These are phyloP conservation scores for Moricandia arvensis DNA, from an alignment of 345 rosid genomes.

Conservation along the genomic window DNA sequence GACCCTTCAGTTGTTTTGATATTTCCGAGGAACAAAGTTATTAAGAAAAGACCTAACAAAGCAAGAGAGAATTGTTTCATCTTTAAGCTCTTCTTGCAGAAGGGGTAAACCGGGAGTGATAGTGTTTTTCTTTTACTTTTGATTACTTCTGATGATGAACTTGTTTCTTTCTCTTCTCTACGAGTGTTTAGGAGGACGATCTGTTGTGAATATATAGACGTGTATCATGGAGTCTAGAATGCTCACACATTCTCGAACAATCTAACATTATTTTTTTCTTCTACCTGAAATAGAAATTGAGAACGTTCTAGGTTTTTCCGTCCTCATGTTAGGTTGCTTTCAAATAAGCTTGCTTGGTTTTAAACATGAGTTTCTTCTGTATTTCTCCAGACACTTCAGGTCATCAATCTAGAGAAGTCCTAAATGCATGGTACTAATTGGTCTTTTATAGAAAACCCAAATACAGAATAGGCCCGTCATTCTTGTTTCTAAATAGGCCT, in stretches of 20 bases:
- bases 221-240: not conserved
- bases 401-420: not conserved
- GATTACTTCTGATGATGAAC: not conserved
- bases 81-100: conserved; percentile 15
- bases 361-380: conserved; percentile 6
- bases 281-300: not conserved
- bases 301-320: conserved; percentile 40
- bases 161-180: conserved; percentile 8
- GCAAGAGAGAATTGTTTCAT: conserved; percentile 1
- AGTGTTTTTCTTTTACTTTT: too few relatives aligned
- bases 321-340: not conserved
- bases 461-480: conserved; percentile 18
- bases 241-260: conserved; percentile 29
- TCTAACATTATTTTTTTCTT: not conserved
- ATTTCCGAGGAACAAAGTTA: conserved; percentile 23
- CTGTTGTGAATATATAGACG: not conserved
- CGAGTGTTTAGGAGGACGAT: not conserved
- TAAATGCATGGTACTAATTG: not conserved
- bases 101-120: too few relatives aligned
- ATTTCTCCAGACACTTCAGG: conserved; percentile 23
- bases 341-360: not conserved
- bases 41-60: conserved; percentile 12
- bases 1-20: conserved; percentile 34
- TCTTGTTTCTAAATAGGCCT: not conserved
- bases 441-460: conserved; percentile 10